phyloP scores from a whole-genome alignment of 2,329 filamentous ascomycete genomes.

The Sporothrix dimorphospora region DNA sequence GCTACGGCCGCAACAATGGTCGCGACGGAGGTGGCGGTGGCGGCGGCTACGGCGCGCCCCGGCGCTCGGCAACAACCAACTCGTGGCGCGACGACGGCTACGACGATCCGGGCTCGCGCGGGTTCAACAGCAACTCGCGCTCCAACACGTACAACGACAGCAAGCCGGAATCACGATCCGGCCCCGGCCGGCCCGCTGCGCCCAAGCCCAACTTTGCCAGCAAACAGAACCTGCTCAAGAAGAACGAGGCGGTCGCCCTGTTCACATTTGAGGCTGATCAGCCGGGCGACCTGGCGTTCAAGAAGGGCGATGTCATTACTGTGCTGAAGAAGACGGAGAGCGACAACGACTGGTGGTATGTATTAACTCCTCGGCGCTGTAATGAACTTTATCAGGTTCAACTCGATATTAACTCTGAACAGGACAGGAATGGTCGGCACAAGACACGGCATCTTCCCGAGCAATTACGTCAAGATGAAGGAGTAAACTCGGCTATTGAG shows the following conservation, averaged over 20 bases:
- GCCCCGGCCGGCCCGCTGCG: constrained; percentile 77
- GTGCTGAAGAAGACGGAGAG: constrained; percentile 94
- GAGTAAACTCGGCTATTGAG: constrained; percentile 41
- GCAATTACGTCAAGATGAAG: constrained; percentile 73
- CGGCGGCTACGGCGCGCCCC: constrained; percentile 54
- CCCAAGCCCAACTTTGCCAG: constrained; percentile 83
- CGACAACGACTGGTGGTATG: constrained; percentile 91
- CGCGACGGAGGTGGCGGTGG: constrained; percentile 56
- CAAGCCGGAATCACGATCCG: constrained; percentile 49
- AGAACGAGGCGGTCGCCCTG: constrained; percentile 85
- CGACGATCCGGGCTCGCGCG: constrained; percentile 53
- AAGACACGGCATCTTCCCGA: constrained; percentile 90
- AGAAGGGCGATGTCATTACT: constrained; percentile 95
- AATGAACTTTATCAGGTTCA: background rate
- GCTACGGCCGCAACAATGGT: constrained; percentile 37
- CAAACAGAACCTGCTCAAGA: constrained; percentile 59
- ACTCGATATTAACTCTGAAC: constrained; percentile 28
- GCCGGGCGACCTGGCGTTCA: constrained; percentile 89
- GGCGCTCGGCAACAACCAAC: constrained; percentile 58
- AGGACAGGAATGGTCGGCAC: constrained; percentile 88
- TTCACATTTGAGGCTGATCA: constrained; percentile 96
- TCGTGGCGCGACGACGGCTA: constrained; percentile 75
- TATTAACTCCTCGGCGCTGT: constrained; percentile 35
- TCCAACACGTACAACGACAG: constrained; percentile 56
- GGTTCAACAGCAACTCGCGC: constrained; percentile 47